Percentiles rank a stretch among this genome's conserved stretches.
Conservation (phyloP, 768 basidiomycete genomes). For the Rhodotorula paludigena region DNA sequence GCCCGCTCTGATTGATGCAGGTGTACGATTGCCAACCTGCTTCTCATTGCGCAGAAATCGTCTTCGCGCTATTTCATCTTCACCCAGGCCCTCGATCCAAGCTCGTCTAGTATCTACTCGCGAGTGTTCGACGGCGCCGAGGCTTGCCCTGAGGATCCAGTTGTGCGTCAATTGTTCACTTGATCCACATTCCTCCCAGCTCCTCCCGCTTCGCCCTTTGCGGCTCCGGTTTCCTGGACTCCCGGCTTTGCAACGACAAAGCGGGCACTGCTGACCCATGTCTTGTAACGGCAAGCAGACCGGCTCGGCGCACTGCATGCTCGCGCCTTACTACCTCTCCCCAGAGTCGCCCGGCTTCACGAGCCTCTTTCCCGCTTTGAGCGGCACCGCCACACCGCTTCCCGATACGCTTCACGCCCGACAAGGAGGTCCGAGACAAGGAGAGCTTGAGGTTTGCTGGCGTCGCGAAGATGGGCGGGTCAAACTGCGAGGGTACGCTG, state of each 20-base stretch:
- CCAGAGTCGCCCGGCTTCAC: neutral
- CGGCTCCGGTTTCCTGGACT: too few species aligned
- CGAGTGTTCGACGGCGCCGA: slow-evolving; percentile 42
- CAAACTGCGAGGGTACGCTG: neutral
- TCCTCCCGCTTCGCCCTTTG: neutral
- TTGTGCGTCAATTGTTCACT: slow-evolving; percentile 15
- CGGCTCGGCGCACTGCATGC: slow-evolving; percentile 43
- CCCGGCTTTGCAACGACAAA: neutral
- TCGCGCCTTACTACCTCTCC: slow-evolving; percentile 43
- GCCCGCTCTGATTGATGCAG: too few species aligned
- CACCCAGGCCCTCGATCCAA: slow-evolving; percentile 19
- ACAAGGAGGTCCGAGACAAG: neutral
- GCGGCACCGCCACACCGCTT: neutral
- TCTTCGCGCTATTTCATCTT: slow-evolving; percentile 19
- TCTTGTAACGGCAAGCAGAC: slow-evolving; percentile 16
- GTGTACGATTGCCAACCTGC: accelerated
- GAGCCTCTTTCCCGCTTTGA: neutral
- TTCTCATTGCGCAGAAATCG: neutral
- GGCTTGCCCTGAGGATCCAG: slow-evolving; percentile 44
- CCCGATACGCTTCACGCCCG: too few species aligned
- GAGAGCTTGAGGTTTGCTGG: slow-evolving; percentile 1
- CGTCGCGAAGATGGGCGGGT: neutral
- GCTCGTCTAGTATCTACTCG: slow-evolving; percentile 37
- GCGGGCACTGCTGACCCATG: neutral
- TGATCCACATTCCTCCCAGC: neutral